These are phyloP conservation scores for Eimeria necatrix DNA, from an alignment of 169 alveolate species.

Conservation along the genomic window DNA sequence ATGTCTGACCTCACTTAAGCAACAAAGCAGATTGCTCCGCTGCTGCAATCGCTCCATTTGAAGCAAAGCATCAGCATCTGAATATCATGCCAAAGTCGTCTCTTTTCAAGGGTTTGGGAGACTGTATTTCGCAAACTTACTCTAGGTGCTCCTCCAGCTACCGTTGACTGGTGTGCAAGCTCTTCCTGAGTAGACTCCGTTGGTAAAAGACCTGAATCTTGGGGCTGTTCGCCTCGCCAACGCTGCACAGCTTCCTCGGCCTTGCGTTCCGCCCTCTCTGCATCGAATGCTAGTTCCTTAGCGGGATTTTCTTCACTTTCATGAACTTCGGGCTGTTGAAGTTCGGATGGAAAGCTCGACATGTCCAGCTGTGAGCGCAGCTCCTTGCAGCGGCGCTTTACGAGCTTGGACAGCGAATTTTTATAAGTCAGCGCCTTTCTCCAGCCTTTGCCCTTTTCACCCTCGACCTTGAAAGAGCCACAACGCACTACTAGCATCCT, in stretches of 20 bases:
- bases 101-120: too few relatives aligned
- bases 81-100: too few relatives aligned
- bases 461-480: slow-evolving; percentile 44
- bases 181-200: neutral
- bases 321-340: neutral
- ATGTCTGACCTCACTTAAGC: neutral
- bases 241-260: slow-evolving; percentile 75
- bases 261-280: slow-evolving; percentile 72
- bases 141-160: neutral
- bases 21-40: neutral
- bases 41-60: neutral
- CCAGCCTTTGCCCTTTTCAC: slow-evolving; percentile 71
- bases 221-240: slow-evolving; percentile 70
- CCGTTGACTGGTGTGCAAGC: neutral
- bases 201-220: neutral
- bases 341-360: neutral
- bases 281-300: slow-evolving; percentile 19
- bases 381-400: slow-evolving; percentile 66
- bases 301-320: neutral
- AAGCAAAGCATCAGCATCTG: too few relatives aligned
- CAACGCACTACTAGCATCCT: neutral
- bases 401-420: slow-evolving; percentile 48
- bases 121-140: neutral
- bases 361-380: slow-evolving; percentile 36
- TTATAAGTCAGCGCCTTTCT: slow-evolving; percentile 46